Evolutionary conservation across 1,284 basidiomycete genomes (phyloP), one percentile per base, ranked within the genome.

Genomic region (Sanghuangporus baumii): DNA sequence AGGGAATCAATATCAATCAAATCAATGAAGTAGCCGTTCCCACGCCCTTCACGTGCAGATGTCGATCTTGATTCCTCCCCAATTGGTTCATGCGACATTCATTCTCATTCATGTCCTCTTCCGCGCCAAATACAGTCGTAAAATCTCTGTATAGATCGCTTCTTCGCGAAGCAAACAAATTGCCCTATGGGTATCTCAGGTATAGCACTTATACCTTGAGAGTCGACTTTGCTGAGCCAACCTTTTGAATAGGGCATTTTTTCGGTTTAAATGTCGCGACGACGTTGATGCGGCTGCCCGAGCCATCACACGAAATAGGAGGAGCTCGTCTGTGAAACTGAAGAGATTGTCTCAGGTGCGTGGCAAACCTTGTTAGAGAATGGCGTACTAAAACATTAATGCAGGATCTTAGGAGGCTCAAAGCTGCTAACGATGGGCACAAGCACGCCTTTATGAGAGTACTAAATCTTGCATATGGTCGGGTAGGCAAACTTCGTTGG

Each of bases 391-490:
- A 47, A 23, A 34, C 6, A 12, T 16, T 8, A 38, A 55, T 31
- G 14, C 66, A 93, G 90, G 82, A 82, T 52, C 69, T 88, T 60
- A 74, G 74, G 51, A 82, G 76, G 57, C 72, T 94, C 5, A 73
- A 79, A 69, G 75, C 73, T 43, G 89, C 89, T 8, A 89, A 86
- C 68, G 68, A 71, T 8, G 84, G 87, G 7, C 73, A 81, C 57
- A 65, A 70, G 47, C 72, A 77, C 60, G 81, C 85, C n/a, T 85
- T 91, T 66, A 74, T 75, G 8, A 77, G 82, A 62, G 71, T 91
- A n/a, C 75, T 93, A 20, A 81, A 87, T 67, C 70, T 85, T n/a
- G 91, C 91, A n/a, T 93, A 91, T 72, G 92, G 89, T 18, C 78
- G 88, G 62, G 82, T 81, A 65, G 92, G 91, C 12, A 87, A 82